Percentiles rank a stretch among this genome's conserved stretches.
Evolutionary conservation across 2,329 filamentous ascomycete species (phyloP).

Genomic region (Alternaria gansuensis): DNA sequence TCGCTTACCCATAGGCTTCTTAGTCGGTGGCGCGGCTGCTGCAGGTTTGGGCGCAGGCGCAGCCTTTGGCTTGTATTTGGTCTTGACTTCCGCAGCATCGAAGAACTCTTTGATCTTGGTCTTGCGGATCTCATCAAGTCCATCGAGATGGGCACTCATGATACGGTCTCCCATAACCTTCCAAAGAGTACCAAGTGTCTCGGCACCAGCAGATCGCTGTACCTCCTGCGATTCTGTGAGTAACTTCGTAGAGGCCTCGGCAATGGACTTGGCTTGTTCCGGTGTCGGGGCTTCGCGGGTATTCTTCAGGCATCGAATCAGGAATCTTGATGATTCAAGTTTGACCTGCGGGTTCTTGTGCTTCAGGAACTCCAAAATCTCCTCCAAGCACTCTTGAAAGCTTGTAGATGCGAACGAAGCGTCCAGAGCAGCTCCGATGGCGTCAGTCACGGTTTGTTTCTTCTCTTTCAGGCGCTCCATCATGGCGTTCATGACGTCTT

Average conservation of each 20-base stretch:
- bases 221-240: slow-evolving; percentile 87
- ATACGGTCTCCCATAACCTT: slow-evolving; percentile 97
- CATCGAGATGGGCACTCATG: slow-evolving; percentile 91
- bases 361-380: slow-evolving; percentile 81
- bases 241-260: slow-evolving; percentile 89
- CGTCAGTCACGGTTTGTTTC: slow-evolving; percentile 87
- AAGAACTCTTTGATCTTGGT: slow-evolving; percentile 94
- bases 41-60: slow-evolving; percentile 66
- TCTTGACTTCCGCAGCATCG: slow-evolving; percentile 82
- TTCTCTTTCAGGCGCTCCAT: slow-evolving; percentile 98
- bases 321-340: slow-evolving; percentile 90
- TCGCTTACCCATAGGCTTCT: slow-evolving; percentile 60
- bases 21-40: slow-evolving; percentile 57
- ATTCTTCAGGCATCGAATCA: slow-evolving; percentile 85
- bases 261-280: slow-evolving; percentile 81
- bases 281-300: slow-evolving; percentile 86
- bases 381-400: slow-evolving; percentile 87
- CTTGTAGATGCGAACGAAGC: slow-evolving; percentile 71
- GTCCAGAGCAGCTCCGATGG: slow-evolving; percentile 85
- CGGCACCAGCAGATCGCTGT: slow-evolving; percentile 86
- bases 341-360: slow-evolving; percentile 99
- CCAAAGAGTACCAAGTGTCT: slow-evolving; percentile 93
- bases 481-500: slow-evolving; percentile 83
- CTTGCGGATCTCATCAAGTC: slow-evolving; percentile 93
- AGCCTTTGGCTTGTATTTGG: slow-evolving; percentile 91